phyloP scores from a whole-genome alignment of 2,329 filamentous ascomycete genomes.

The Amesomyces nigricolor region DNA sequence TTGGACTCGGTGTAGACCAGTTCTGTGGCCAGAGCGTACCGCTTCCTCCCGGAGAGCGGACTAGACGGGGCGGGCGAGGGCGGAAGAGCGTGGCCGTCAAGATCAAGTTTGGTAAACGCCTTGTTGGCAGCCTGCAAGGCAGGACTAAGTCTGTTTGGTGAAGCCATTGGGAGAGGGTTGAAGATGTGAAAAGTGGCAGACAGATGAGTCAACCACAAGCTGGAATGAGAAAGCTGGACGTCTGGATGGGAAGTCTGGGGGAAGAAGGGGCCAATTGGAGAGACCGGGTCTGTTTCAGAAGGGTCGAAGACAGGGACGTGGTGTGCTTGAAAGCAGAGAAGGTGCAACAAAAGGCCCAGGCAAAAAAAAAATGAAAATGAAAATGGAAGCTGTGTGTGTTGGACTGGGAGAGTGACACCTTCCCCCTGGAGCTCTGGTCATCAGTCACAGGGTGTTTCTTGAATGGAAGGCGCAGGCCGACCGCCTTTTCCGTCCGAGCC shows the following conservation, averaged over 20 bases:
- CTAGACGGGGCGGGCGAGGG: conserved; percentile 91
- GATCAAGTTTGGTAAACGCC: conserved; percentile 59
- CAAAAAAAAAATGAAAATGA: not conserved
- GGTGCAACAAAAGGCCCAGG: not conserved
- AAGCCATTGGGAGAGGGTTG: conserved; percentile 26
- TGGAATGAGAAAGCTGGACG: not conserved
- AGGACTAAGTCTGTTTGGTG: conserved; percentile 31
- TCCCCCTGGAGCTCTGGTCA: not conserved
- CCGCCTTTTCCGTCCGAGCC: conserved; percentile 19
- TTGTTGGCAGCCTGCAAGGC: conserved; percentile 42
- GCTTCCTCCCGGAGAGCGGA: conserved; percentile 70
- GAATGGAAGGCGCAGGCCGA: conserved; percentile 1
- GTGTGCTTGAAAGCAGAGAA: no score
- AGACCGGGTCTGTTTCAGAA: not conserved
- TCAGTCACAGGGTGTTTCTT: not conserved
- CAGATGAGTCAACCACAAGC: not conserved
- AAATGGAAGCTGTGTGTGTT: not conserved
- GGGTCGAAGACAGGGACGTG: not conserved
- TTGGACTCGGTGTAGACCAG: conserved; percentile 92
- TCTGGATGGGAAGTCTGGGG: not conserved
- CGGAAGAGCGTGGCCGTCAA: conserved; percentile 78
- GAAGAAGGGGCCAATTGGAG: not conserved
- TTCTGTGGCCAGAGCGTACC: conserved; percentile 92
- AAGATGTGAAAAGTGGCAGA: not conserved
- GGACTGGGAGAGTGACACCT: not conserved